A percentile compares a stretch with the other conserved stretches of the same genome.
Evolutionary conservation across 176 grass and related monocot genomes (phyloP).

Genomic region (Carex parvula): DNA sequence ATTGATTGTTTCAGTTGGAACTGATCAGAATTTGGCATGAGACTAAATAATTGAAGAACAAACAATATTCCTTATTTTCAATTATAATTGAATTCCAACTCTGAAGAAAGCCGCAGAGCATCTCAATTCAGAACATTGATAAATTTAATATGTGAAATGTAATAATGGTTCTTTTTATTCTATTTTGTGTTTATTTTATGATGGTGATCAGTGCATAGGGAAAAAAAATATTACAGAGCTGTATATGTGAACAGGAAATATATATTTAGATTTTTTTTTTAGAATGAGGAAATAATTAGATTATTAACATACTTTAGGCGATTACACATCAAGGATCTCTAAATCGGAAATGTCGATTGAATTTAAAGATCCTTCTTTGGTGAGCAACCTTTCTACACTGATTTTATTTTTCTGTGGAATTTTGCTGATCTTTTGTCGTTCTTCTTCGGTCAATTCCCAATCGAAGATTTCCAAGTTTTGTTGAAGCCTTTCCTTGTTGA

Average conservation of each 20-base stretch:
- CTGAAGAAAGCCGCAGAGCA: conserved; percentile 39
- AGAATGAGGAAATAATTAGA: too few species aligned
- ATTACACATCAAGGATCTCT: conserved; percentile 44
- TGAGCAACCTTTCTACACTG: conserved; percentile 16
- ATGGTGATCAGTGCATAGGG: background rate
- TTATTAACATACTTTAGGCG: background rate
- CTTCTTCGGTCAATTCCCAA: conserved; percentile 57
- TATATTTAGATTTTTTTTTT: background rate
- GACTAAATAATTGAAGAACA: too few species aligned
- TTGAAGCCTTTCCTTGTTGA: conserved; percentile 40
- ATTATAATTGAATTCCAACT: background rate
- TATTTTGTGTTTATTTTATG: background rate
- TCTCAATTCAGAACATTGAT: conserved; percentile 26
- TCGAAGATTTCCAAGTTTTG: conserved; percentile 49
- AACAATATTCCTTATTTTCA: too few species aligned
- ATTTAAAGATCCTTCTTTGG: conserved; percentile 34
- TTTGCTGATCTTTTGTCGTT: conserved; percentile 38
- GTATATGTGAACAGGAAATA: background rate
- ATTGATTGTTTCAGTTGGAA: too few species aligned
- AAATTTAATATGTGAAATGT: background rate
- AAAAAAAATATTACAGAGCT: background rate
- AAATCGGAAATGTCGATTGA: conserved; percentile 34
- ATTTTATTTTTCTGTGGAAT: conserved; percentile 40
- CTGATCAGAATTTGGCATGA: too few species aligned
- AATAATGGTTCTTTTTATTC: background rate